These are phyloP conservation scores for Firmiana major DNA, from an alignment of 345 rosid species.

Conservation along the genomic window DNA sequence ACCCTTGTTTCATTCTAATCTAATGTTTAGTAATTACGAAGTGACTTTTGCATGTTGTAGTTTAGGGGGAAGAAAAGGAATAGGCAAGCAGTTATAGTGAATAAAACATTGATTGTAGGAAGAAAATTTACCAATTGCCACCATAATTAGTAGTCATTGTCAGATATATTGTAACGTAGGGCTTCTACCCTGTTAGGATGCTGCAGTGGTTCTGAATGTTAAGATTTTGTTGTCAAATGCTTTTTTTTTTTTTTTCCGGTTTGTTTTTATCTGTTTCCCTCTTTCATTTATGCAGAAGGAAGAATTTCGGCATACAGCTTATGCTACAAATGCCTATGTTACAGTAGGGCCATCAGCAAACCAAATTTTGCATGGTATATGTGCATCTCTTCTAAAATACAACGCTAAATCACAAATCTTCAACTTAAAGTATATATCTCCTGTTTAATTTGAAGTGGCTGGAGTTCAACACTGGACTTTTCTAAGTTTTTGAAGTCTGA, in stretches of 20 bases:
- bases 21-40: background rate
- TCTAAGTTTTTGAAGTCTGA: background rate
- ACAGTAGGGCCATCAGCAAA: slow-evolving; percentile 75
- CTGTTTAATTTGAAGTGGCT: background rate
- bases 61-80: background rate
- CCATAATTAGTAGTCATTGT: background rate
- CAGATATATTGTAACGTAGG: background rate
- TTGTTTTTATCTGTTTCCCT: background rate
- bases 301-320: slow-evolving; percentile 94
- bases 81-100: background rate
- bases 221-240: slow-evolving; percentile 6
- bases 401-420: background rate
- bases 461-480: background rate
- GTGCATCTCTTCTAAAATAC: background rate
- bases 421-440: background rate
- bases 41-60: background rate
- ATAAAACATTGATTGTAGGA: background rate
- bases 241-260: background rate
- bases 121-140: background rate
- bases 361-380: slow-evolving; percentile 66
- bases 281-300: slow-evolving; percentile 51
- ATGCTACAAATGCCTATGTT: slow-evolving; percentile 90
- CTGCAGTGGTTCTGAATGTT: background rate
- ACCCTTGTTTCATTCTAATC: background rate
- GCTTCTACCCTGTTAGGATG: background rate